These are phyloP conservation scores for Streptanthus diversifolius DNA, from an alignment of 345 rosid genomes.

Conservation along the genomic window DNA sequence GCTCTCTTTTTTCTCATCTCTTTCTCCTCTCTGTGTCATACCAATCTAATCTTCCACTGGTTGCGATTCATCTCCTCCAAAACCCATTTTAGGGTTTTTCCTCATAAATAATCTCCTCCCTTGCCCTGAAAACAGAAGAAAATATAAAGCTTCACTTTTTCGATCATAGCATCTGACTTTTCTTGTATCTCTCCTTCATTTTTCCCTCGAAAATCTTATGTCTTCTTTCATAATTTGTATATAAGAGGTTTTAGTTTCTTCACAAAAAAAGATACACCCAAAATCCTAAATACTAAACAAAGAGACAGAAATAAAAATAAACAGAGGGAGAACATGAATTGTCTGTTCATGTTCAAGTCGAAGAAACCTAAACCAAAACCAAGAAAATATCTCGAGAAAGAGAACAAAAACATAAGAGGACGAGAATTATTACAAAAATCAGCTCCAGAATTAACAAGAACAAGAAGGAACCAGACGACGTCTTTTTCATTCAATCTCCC, in stretches of 20 bases:
- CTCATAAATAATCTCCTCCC: background rate
- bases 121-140: background rate
- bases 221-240: background rate
- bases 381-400: background rate
- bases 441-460: slow-evolving; percentile 46
- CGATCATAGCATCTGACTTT: slow-evolving; percentile 21
- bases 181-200: background rate
- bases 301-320: background rate
- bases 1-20: background rate
- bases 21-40: slow-evolving; percentile 12
- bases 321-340: slow-evolving; percentile 24
- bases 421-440: slow-evolving; percentile 39
- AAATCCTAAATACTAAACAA: background rate
- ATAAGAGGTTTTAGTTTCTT: background rate
- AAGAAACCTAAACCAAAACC: slow-evolving; percentile 20
- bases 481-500: slow-evolving; percentile 9
- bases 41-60: slow-evolving; percentile 1
- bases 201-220: background rate
- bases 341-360: slow-evolving; percentile 28
- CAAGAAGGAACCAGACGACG: background rate
- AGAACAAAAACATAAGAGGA: background rate
- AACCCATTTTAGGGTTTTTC: slow-evolving; percentile 21
- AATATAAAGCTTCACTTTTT: background rate
- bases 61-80: background rate
- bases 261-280: background rate